phyloP scores from a whole-genome alignment of 116 monocot species.

The Trichopus zeylanicus region DNA sequence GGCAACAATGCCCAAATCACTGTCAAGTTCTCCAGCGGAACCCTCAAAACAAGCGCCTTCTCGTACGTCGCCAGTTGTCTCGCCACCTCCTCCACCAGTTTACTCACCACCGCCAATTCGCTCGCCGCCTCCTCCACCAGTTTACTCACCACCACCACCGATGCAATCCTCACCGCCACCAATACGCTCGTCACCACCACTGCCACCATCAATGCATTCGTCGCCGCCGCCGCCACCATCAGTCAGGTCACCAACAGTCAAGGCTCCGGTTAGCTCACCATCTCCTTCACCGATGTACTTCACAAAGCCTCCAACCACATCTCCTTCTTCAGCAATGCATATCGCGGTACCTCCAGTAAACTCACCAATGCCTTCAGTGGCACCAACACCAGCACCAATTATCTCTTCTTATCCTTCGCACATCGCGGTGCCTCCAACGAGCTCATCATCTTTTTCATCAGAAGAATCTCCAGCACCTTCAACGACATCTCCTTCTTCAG shows the following conservation, averaged over 20 bases:
- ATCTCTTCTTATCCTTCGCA: no score
- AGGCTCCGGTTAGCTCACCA: no score
- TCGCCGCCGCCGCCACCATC: no score
- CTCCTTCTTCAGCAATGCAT: no score
- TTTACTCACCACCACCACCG: conserved; percentile 2
- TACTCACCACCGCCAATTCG: conserved; percentile 1
- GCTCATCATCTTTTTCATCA: neutral
- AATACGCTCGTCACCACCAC: neutral
- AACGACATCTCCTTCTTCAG: neutral
- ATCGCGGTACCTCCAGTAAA: no score
- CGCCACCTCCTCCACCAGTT: neutral
- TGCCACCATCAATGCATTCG: neutral
- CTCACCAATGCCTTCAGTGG: no score
- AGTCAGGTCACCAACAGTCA: no score
- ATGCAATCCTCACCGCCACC: conserved; percentile 1
- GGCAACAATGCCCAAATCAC: no score
- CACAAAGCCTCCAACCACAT: no score
- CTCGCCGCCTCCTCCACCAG: neutral
- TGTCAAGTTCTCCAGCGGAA: no score
- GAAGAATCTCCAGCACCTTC: neutral
- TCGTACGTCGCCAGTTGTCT: neutral
- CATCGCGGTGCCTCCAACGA: neutral
- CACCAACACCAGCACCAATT: neutral
- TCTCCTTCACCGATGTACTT: no score
- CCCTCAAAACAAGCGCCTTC: neutral